These are phyloP conservation scores for Yamadazyma spencermartinsiae DNA, from an alignment of 1,139 yeast species.

Conservation along the genomic window DNA sequence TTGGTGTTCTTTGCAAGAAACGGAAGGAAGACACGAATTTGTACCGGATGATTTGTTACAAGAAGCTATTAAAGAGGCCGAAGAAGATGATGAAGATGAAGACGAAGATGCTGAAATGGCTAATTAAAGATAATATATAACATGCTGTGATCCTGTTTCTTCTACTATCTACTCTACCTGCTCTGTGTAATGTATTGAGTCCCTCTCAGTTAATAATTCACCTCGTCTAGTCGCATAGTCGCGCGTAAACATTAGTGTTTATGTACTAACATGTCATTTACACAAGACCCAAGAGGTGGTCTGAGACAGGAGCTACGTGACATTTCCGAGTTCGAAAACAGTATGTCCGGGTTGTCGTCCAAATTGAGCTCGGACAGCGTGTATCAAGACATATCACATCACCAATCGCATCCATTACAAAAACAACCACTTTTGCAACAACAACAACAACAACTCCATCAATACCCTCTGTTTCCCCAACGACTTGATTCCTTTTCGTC, in stretches of 20 bases:
- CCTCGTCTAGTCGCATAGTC: slow-evolving; percentile 1
- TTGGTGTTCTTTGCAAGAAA: slow-evolving; percentile 75
- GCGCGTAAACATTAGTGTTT: not conserved
- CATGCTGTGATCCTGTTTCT: not conserved
- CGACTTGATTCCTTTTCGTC: slow-evolving; percentile 5
- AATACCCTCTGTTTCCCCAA: not conserved
- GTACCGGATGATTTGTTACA: slow-evolving; percentile 76
- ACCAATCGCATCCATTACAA: not conserved
- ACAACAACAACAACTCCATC: not conserved
- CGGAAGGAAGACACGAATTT: slow-evolving; percentile 76
- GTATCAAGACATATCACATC: not conserved
- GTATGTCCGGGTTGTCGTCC: slow-evolving; percentile 1
- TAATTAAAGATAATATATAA: not conserved
- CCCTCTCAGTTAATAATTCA: too few species aligned
- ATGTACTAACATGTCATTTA: not conserved
- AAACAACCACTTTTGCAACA: not conserved
- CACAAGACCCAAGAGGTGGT: not conserved
- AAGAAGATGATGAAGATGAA: slow-evolving; percentile 58
- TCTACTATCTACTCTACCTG: too few species aligned
- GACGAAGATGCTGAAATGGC: slow-evolving; percentile 30
- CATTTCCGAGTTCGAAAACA: slow-evolving; percentile 1
- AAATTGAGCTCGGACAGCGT: not conserved
- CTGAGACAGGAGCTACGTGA: slow-evolving; percentile 1
- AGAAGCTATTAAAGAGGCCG: slow-evolving; percentile 82
- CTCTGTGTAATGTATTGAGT: too few species aligned